A percentile compares a stretch with the other conserved stretches of the same genome.
Evolutionary conservation across 2,329 filamentous ascomycete species (phyloP).

Genomic region (Ophiosphaerella herpotricha): DNA sequence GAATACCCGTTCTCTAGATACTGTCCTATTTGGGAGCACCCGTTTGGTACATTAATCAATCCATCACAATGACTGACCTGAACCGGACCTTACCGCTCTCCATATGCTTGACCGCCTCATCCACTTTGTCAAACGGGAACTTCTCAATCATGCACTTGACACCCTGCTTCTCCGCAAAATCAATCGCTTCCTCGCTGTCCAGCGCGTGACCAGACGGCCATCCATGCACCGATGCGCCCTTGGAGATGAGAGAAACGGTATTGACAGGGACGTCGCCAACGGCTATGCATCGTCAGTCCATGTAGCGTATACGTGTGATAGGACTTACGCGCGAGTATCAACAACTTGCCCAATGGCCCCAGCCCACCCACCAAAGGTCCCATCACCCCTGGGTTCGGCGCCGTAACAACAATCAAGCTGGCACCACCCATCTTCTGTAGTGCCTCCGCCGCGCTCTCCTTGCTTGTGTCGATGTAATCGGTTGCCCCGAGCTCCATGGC

Average conservation of each 20-base stretch:
- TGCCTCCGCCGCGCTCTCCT: conserved; percentile 54
- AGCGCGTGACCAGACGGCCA: conserved; percentile 60
- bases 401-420: conserved; percentile 65
- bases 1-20: too few species aligned
- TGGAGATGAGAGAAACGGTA: conserved; percentile 51
- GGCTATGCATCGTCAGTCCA: conserved; percentile 29
- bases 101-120: conserved; percentile 58
- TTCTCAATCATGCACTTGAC: conserved; percentile 60
- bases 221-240: conserved; percentile 54
- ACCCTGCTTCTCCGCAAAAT: conserved; percentile 53
- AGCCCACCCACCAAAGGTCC: conserved; percentile 60
- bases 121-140: conserved; percentile 57
- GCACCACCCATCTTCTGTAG: conserved; percentile 66
- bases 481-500: conserved; percentile 60
- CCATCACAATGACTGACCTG: conserved; percentile 57
- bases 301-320: neutral
- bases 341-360: conserved; percentile 60
- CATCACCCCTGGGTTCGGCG: conserved; percentile 63
- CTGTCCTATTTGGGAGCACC: neutral
- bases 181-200: conserved; percentile 59
- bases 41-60: conserved; percentile 22
- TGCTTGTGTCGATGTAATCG: conserved; percentile 61
- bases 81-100: conserved; percentile 56
- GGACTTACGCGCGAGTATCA: conserved; percentile 59
- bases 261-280: conserved; percentile 52